Evolutionary conservation across 495 filamentous ascomycete genomes (phyloP), one percentile per base, ranked within the genome.

Genomic region (Lophiotrema nucula): DNA sequence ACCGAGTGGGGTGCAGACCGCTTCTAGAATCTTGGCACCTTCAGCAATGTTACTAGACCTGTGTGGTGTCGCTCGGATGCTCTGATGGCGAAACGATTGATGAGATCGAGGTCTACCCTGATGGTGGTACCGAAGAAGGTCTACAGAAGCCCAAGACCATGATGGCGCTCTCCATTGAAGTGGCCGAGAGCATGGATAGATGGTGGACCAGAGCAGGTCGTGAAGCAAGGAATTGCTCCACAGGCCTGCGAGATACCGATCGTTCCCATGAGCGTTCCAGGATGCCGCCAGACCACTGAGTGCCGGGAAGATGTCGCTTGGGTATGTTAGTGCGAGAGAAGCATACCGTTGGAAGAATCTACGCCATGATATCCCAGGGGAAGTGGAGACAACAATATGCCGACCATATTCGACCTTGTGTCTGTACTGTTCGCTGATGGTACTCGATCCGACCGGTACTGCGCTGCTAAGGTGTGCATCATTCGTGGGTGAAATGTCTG

Each of bases 61-160:
- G 31, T 35, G 8, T 35, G 8, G 8, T 15, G 15, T 15, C 31
- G 8, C 31, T 15, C 15, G 31, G 8, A 35, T 8, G 15, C 31
- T 35, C 15, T 8, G 8, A 35, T 8, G 15, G 8, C 15, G 31
- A 35, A 35, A 35, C 15, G 31, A 15, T 35, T 35, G 31, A n/a
- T n/a, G n/a, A n/a, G n/a, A n/a, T n/a, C n/a, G n/a, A n/a, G n/a
- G n/a, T n/a, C n/a, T n/a, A 35, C 31, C 8, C 31, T 35, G 4
- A 19, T 46, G 43, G 5, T 21, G 4, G 15, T 46, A 2, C 43
- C 3, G 3, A 19, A 3, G 4, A 8, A n/a, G 12, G 16, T 46
- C 12, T 22, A 46, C 16, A 22, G 43, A 46, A 12, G 43, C 43
- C 43, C 43, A 46, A 22, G 43, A 46, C 43, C 43, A 46, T 12